Evolutionary conservation across 129 eudicot genomes (phyloP).

Genomic region (Flaveria linearis): DNA sequence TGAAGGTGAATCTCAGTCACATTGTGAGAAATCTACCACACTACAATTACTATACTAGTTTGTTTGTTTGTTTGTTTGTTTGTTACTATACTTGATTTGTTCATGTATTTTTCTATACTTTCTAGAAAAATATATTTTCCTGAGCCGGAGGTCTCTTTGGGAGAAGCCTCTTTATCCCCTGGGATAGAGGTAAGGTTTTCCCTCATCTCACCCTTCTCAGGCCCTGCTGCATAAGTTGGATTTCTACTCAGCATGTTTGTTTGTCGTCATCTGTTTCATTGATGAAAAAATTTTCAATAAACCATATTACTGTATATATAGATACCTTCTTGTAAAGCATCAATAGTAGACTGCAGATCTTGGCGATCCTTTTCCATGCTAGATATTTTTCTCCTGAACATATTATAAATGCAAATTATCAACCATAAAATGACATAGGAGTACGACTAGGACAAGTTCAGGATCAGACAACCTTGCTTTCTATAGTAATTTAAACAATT

Average conservation of each 20-base stretch:
- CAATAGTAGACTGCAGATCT: conserved; percentile 76
- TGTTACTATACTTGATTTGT: too few relatives aligned
- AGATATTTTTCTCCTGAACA: conserved; percentile 69
- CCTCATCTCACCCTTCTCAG: too few relatives aligned
- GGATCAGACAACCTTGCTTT: conserved; percentile 8
- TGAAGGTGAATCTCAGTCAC: not conserved
- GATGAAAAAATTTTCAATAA: not conserved
- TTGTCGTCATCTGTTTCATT: not conserved
- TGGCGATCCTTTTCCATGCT: conserved; percentile 86
- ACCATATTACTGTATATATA: conserved; percentile 21
- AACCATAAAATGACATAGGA: conserved; percentile 23
- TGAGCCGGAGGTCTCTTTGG: too few relatives aligned
- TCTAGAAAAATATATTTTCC: too few relatives aligned
- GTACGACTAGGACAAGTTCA: not conserved
- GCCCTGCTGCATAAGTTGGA: too few relatives aligned
- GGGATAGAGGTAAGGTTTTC: too few relatives aligned
- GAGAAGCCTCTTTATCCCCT: too few relatives aligned
- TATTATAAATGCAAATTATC: conserved; percentile 8
- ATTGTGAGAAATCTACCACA: not conserved
- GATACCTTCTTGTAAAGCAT: conserved; percentile 92
- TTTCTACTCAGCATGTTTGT: not conserved
- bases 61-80: too few relatives aligned
- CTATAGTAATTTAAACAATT: conserved; percentile 1
- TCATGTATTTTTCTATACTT: too few relatives aligned
- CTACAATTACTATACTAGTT: not conserved